Base-by-base conservation (phyloP, 2,329 filamentous ascomycete genomes). In the Leptographium wingfieldii region DNA sequence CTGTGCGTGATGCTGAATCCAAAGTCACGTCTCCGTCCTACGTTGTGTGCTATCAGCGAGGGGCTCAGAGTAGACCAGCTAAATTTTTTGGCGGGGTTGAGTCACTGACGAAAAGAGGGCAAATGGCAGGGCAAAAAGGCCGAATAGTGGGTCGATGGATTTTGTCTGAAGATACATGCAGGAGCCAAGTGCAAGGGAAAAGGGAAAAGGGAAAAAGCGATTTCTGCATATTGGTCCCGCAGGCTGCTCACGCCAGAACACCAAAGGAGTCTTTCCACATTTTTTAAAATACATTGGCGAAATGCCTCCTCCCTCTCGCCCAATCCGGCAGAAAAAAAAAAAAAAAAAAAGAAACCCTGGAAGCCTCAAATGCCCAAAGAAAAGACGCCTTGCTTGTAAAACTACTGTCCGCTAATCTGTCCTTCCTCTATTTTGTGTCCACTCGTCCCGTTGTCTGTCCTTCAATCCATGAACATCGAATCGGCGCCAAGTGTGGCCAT, bases 401-500 rank as follows among this genome's bases (percentile, higher is more conserved):
- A 7, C 19, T n/a, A 25, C 49, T 55, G 10, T 40, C 53, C 53
- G 25, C 31, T 31, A 2, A 27, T 31, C 27, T 31, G 27, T 46
- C 16, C 43, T n/a, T n/a, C n/a, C 11, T 40, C 11, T 25, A 16
- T 25, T 55, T 40, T 25, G 10, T 27, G 3, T 40, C 7, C 16
- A 46, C 43, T 16, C 16, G 43, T 40, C 7, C 31, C 31, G 31
- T 10, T 11, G 7, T n/a, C 14, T 27, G 29, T 46, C 57, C 68
- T 69, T 68, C 58, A 79, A 64, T 79, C 77, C 73, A 80, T 76
- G 66, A 78, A 81, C 76, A 82, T 79, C 48, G 73, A 70, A 59
- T 80, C 78, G 49, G 72, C 71, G 22, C 59, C 72, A 43, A 77
- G 72, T 38, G 74, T 73, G 60, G 76, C 73, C 69, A 79, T 77